phyloP scores from a whole-genome alignment of 2,329 filamentous ascomycete species.

The Calycina herbarum region DNA sequence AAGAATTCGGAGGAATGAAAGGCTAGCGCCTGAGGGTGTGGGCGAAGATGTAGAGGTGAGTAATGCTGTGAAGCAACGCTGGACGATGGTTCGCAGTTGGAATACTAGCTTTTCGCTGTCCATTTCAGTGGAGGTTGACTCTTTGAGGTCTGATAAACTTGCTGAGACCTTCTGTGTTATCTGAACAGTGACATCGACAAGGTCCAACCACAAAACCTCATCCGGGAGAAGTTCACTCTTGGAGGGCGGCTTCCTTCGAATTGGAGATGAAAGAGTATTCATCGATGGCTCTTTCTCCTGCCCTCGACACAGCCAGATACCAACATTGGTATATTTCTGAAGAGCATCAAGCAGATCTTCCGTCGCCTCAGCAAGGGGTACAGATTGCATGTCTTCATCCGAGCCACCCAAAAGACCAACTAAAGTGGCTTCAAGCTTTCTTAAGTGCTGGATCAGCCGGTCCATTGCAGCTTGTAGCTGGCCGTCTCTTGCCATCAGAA shows the following conservation, averaged over 20 bases:
- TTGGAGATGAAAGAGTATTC: constrained; percentile 44
- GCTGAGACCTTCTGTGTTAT: constrained; percentile 65
- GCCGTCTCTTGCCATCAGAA: constrained; percentile 87
- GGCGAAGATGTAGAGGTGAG: constrained; percentile 68
- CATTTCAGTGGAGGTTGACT: constrained; percentile 35
- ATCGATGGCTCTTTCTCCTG: constrained; percentile 64
- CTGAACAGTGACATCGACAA: constrained; percentile 61
- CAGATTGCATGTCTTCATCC: constrained; percentile 54
- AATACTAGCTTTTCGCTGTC: constrained; percentile 63
- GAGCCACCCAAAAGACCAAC: constrained; percentile 68
- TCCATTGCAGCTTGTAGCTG: constrained; percentile 81
- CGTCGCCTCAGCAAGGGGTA: constrained; percentile 61
- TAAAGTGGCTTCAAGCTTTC: constrained; percentile 76
- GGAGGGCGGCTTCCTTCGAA: constrained; percentile 48
- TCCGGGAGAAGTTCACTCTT: constrained; percentile 50
- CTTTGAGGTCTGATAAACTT: constrained; percentile 45
- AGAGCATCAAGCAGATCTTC: constrained; percentile 74
- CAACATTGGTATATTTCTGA: constrained; percentile 87
- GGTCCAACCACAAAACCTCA: constrained; percentile 59
- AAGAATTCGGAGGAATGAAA: constrained; percentile 85
- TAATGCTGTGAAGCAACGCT: constrained; percentile 86
- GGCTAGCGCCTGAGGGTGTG: constrained; percentile 46
- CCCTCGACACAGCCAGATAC: constrained; percentile 91
- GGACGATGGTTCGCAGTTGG: constrained; percentile 76
- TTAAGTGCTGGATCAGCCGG: constrained; percentile 77